Conservation (phyloP, 768 basidiomycete genomes). For the Suillus spraguei region DNA sequence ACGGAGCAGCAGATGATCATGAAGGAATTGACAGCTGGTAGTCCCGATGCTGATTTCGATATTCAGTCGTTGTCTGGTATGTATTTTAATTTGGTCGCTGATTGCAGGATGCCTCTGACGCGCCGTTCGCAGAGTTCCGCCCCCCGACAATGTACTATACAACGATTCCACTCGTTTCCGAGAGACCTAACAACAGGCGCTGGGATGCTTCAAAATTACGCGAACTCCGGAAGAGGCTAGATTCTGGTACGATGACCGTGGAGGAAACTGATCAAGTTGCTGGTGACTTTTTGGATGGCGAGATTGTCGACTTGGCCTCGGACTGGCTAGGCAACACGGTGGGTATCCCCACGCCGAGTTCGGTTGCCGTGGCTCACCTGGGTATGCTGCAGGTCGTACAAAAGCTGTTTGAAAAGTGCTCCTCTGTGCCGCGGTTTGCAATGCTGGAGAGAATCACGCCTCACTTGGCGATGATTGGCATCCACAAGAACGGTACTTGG, state of each 20-base stretch:
- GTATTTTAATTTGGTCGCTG: conserved; percentile 26
- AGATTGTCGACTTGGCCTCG: conserved; percentile 92
- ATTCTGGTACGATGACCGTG: conserved; percentile 80
- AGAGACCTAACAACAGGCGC: conserved; percentile 80
- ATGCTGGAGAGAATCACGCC: conserved; percentile 96
- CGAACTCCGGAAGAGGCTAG: conserved; percentile 91
- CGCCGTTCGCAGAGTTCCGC: conserved; percentile 69
- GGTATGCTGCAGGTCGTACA: conserved; percentile 74
- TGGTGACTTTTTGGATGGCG: conserved; percentile 88
- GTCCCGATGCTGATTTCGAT: conserved; percentile 79
- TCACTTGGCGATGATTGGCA: conserved; percentile 95
- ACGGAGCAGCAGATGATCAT: conserved; percentile 98
- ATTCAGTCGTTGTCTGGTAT: conserved; percentile 84
- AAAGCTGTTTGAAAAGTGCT: conserved; percentile 93
- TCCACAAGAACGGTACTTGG: conserved; percentile 99
- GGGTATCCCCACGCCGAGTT: conserved; percentile 18
- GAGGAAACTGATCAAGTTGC: conserved; percentile 93
- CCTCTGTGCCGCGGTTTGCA: conserved; percentile 71
- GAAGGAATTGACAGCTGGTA: conserved; percentile 84
- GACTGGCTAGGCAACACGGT: conserved; percentile 98
- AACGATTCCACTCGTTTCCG: conserved; percentile 88
- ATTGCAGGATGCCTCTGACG: conserved; percentile 1
- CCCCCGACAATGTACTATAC: conserved; percentile 97
- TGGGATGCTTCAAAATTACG: conserved; percentile 95
- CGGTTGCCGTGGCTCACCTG: conserved; percentile 8